Evolutionary conservation across 306 rosid species (phyloP), one percentile per base, ranked within the genome.

Genomic region (Vicia faba): DNA sequence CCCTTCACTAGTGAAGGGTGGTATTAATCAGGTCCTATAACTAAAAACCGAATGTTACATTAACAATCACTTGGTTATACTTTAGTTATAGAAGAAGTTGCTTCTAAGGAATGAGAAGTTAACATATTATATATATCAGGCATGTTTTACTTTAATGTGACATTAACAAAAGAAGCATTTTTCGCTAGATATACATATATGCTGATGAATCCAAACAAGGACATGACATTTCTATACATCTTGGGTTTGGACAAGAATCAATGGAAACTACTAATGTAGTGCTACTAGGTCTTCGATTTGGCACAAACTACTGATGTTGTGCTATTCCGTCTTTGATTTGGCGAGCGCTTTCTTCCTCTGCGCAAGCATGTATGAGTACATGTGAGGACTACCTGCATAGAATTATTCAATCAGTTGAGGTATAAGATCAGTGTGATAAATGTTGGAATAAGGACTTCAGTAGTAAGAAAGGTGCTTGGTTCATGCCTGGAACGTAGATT

Each of bases 311-410:
- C 44, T 8, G 59, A 28, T 29, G 43, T 41, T 54, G 45, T 4
- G 11, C 67, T 88, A 84, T 51, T 83, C 89, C 20, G 43, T 76
- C 81, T 86, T 86, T 11, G 86, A 69, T 77, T 84, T 88, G 61
- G 89, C 59, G 72, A 84, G 91, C 23, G 85, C 86, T 76, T 80
- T 88, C 79, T 83, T 86, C 84, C 97, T 84, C 85, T 86, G 93
- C 31, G 80, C 80, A 70, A 86, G 87, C 93, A 88, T 91, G 71
- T 91, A 86, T 8, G 25, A 2, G 51, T 84, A 91, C 96, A 88
- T 6, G 81, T 91, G 89, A 68, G 93, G 91, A 78, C 79, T 74
- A 57, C 96, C 97, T 91, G 91, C 84, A 77, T 67, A 61, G 61
- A 60, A 66, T 23, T 46, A 57, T 38, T 8, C 19, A 40, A 72